Evolutionary conservation across 306 rosid genomes (phyloP).

Genomic region (Citrullus amarus): DNA sequence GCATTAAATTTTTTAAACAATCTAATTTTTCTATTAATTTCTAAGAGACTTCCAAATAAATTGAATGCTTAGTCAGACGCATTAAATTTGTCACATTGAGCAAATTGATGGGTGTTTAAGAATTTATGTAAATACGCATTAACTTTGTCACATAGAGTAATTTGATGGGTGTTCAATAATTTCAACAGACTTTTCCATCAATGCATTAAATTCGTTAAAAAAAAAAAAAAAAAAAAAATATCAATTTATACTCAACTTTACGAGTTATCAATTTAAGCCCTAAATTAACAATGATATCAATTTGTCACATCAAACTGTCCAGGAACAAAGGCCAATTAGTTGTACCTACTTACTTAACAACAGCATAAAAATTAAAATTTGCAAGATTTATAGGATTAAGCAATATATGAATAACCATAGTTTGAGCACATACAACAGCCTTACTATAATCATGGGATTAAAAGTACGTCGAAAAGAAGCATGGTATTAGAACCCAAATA

Average conservation of each 20-base stretch:
- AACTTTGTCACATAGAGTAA: too few species aligned
- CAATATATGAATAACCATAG: conserved; percentile 14
- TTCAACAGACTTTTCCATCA: too few species aligned
- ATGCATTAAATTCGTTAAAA: too few species aligned
- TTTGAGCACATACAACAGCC: conserved; percentile 55
- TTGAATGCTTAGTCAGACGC: background rate
- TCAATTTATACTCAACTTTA: too few species aligned
- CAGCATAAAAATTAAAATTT: background rate
- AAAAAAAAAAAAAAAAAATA: too few species aligned
- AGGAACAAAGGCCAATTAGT: conserved; percentile 66
- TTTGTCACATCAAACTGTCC: conserved; percentile 71
- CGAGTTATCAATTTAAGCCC: too few species aligned
- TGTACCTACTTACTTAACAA: conserved; percentile 29
- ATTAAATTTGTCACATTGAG: background rate
- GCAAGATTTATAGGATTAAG: background rate
- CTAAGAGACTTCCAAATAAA: background rate
- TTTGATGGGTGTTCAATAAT: too few species aligned
- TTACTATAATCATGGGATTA: conserved; percentile 62
- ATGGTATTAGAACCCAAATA: conserved; percentile 23
- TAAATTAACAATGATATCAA: too few species aligned
- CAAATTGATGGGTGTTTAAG: too few species aligned
- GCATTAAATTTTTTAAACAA: too few species aligned
- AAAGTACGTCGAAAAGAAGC: conserved; percentile 87
- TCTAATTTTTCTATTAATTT: too few species aligned
- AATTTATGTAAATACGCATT: too few species aligned